A percentile compares a stretch with the other conserved stretches of the same genome.
These are phyloP conservation scores for Rhodotorula kratochvilovae DNA, from an alignment of 768 basidiomycete species.

Conservation along the genomic window DNA sequence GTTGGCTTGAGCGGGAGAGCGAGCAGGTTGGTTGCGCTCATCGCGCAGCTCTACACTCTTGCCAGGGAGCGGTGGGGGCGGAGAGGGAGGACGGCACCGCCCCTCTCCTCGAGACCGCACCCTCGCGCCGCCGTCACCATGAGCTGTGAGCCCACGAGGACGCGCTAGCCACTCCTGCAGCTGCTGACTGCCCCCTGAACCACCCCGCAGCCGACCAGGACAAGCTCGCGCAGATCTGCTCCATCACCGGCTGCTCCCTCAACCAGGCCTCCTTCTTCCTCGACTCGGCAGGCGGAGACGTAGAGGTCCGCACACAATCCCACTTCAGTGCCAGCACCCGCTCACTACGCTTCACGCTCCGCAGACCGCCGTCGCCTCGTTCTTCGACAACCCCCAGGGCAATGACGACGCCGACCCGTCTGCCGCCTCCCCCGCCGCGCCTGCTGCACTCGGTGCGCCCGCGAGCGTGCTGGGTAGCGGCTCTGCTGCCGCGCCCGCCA, in stretches of 20 bases:
- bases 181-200: not conserved
- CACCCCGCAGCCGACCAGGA: conserved; percentile 8
- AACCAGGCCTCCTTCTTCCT: conserved; percentile 41
- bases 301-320: conserved; percentile 3
- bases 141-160: not conserved
- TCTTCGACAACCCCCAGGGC: conserved; percentile 27
- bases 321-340: too few relatives aligned
- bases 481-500: not conserved
- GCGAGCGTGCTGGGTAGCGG: not conserved
- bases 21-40: conserved; percentile 13
- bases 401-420: conserved; percentile 26
- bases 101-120: too few relatives aligned
- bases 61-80: too few relatives aligned
- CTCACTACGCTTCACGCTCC: not conserved
- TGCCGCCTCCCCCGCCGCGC: not conserved
- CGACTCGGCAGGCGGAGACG: conserved; percentile 32
- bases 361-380: conserved; percentile 34
- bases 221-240: conserved; percentile 12
- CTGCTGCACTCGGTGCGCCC: not conserved
- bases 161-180: too few relatives aligned
- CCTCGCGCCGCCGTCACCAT: too few relatives aligned
- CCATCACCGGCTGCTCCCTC: conserved; percentile 23
- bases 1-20: conserved; percentile 20
- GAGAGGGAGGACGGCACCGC: too few relatives aligned
- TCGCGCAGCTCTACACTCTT: too few relatives aligned